phyloP scores from a whole-genome alignment of 345 rosid species.

The Passiflora organensis region DNA sequence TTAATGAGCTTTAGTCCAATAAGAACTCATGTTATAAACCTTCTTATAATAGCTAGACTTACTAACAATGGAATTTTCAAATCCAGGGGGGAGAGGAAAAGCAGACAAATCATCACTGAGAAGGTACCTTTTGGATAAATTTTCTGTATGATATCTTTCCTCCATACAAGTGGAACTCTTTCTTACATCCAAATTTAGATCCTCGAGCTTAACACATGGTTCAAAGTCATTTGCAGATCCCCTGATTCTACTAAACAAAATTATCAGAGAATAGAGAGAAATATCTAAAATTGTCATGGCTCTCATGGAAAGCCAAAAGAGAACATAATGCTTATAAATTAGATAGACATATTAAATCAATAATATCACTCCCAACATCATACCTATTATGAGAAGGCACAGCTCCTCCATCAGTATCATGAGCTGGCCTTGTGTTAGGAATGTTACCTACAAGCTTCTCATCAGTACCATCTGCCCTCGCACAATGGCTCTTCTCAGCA shows the following conservation, averaged over 20 bases:
- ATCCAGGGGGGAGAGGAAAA: background rate
- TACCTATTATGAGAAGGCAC: constrained; percentile 44
- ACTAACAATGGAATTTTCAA: background rate
- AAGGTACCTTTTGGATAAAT: constrained; percentile 36
- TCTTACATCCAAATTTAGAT: constrained; percentile 62
- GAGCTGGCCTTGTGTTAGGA: constrained; percentile 24
- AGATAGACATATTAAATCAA: background rate
- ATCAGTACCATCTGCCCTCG: constrained; percentile 29
- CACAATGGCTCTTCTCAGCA: constrained; percentile 34
- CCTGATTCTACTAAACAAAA: constrained; percentile 30
- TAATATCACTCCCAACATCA: constrained; percentile 12
- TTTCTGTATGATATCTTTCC: constrained; percentile 24
- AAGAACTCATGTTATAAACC: no score
- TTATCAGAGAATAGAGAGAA: no score
- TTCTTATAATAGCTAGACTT: background rate
- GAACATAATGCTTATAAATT: no score
- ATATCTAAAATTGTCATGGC: no score
- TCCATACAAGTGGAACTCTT: constrained; percentile 36
- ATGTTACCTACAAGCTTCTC: constrained; percentile 21
- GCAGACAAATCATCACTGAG: constrained; percentile 1
- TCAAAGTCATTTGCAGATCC: constrained; percentile 55
- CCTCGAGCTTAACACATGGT: constrained; percentile 70
- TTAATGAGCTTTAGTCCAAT: background rate
- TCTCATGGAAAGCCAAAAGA: no score
- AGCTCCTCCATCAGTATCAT: constrained; percentile 26